A percentile compares a stretch with the other conserved stretches of the same genome.
phyloP scores from a whole-genome alignment of 768 basidiomycete species.

The Lentinula raphanica region DNA sequence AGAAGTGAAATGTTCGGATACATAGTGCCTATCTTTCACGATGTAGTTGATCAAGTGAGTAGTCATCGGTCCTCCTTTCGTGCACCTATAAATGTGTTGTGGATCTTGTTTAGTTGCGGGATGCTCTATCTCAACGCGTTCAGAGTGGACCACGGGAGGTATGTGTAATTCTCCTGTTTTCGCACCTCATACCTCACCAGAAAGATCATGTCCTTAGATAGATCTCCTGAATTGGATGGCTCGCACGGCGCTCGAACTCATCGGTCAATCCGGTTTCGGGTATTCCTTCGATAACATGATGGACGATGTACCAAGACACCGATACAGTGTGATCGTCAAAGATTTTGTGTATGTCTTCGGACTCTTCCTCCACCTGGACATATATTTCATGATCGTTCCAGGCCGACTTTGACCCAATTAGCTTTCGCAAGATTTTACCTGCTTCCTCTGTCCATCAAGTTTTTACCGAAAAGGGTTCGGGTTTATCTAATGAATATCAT shows the following conservation, averaged over 20 bases:
- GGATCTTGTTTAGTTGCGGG: neutral
- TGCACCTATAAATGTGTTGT: neutral
- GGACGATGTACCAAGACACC: slow-evolving; percentile 13
- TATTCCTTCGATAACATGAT: slow-evolving; percentile 29
- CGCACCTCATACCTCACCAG: neutral
- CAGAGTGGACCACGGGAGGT: slow-evolving; percentile 5
- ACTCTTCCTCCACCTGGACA: no score
- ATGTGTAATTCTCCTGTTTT: slow-evolving; percentile 10
- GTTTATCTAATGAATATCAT: slow-evolving; percentile 27
- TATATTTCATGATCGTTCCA: neutral
- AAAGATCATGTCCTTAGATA: slow-evolving; percentile 12
- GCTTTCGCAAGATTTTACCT: slow-evolving; percentile 12
- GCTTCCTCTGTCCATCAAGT: slow-evolving; percentile 18
- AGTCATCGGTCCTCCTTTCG: neutral
- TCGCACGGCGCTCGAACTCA: slow-evolving; percentile 32
- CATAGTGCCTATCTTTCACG: slow-evolving; percentile 3
- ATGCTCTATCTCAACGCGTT: neutral
- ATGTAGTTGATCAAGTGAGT: neutral
- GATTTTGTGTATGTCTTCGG: slow-evolving; percentile 14
- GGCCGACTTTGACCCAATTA: neutral
- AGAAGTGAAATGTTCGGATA: neutral
- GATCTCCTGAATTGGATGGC: slow-evolving; percentile 30
- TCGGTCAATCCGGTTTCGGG: slow-evolving; percentile 33
- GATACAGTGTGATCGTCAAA: slow-evolving; percentile 11
- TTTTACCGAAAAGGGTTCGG: slow-evolving; percentile 24